Evolutionary conservation across 2,329 filamentous ascomycete species (phyloP), one percentile per base, ranked within the genome.

Genomic region (Cordyceps militaris): DNA sequence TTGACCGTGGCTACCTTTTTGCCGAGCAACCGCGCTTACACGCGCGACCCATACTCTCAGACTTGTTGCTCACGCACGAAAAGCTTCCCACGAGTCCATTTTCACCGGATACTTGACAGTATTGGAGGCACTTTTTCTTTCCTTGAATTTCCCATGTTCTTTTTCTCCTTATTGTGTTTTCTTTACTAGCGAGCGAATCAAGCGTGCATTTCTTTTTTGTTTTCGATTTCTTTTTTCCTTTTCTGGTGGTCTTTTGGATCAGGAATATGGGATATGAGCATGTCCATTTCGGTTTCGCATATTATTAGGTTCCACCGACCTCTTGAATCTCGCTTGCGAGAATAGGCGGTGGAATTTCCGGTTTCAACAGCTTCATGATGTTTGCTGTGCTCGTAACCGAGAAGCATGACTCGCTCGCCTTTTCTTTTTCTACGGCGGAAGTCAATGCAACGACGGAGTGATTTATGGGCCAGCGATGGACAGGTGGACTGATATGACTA

Each of bases 51-150:
- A 47, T 24, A 46, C 43, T 57, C 64, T 69, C 70, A 76, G 72
- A 75, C 64, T 69, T 71, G 72, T 74, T 76, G 76, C 76, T 78
- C 76, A 78, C 76, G 76, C 76, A 77, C 69, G 42, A 53, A 48
- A 58, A 54, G 30, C 43, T 46, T 52, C 30, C 49, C 49, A 59
- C 36, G 43, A 42, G 43, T 65, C 58, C 28, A 56, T 66, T 66
- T 67, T 66, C 65, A 66, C 64, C 64, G 56, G 65, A 63, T 67
- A 52, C 43, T 57, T 48, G 11, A 56, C 24, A 49, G 32, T 40
- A 13, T 52, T 43, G 55, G 55, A 46, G 66, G 67, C 66, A 60
- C 59, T 38, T 65, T 69, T 68, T 69, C 69, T 66, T 65, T 65
- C 65, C 60, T 64, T 61, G 62, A 56, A 63, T 60, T 65, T 56